Conservation (phyloP, 2,329 filamentous ascomycete genomes). For the Colletotrichum chlorophyti region DNA sequence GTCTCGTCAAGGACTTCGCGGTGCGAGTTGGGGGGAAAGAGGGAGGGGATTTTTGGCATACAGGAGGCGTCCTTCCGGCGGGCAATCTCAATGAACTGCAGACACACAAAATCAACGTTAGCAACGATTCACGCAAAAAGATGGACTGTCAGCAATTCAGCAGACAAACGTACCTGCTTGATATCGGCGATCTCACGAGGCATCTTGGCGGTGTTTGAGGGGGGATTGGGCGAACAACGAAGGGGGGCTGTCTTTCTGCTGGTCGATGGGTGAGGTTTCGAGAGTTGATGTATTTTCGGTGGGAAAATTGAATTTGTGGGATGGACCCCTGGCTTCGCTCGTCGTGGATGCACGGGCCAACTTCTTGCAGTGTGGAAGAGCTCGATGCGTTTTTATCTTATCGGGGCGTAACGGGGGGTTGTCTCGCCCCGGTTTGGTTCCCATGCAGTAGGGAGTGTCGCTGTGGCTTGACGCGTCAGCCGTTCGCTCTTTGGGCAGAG, state of each 20-base stretch:
- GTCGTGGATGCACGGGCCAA: constrained; percentile 23
- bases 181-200: constrained; percentile 98
- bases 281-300: constrained; percentile 26
- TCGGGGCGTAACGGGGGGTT: too few species aligned
- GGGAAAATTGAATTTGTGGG: constrained; percentile 32
- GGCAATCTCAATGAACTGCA: constrained; percentile 99
- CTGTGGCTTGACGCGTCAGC: constrained; percentile 27
- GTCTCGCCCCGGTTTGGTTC: too few species aligned
- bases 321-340: constrained; percentile 25
- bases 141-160: not conserved
- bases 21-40: not conserved
- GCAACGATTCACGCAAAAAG: not conserved
- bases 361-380: not conserved
- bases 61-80: constrained; percentile 99
- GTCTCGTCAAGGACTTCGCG: not conserved
- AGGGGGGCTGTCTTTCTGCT: constrained; percentile 22
- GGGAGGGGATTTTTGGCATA: constrained; percentile 72
- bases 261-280: constrained; percentile 19
- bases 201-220: constrained; percentile 76
- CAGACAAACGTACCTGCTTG: constrained; percentile 71
- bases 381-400: constrained; percentile 5
- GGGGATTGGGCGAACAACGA: constrained; percentile 27
- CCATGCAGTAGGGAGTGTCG: too few species aligned
- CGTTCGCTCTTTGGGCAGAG: not conserved
- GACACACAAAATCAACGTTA: not conserved